Evolutionary conservation across 2,329 filamentous ascomycete genomes (phyloP).

Genomic region (Geosmithia flava): DNA sequence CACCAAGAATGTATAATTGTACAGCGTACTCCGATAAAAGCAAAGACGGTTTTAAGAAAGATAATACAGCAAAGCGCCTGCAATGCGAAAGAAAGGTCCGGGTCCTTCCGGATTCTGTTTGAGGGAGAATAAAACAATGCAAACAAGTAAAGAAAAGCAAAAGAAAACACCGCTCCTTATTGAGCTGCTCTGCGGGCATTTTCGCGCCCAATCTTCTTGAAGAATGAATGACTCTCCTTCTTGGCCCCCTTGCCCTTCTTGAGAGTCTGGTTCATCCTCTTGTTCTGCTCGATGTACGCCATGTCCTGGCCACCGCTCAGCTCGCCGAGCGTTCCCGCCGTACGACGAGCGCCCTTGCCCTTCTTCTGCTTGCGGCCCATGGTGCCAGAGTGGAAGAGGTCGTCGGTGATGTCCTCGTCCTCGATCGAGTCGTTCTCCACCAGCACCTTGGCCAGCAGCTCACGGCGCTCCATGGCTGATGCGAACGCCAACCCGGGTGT

Average conservation of each 20-base stretch:
- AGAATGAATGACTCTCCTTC: conserved; percentile 25
- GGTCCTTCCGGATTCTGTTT: too few relatives aligned
- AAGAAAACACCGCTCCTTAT: neutral
- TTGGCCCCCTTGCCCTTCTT: conserved; percentile 22
- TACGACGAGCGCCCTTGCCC: conserved; percentile 55
- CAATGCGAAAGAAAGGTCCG: too few relatives aligned
- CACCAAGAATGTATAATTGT: too few relatives aligned
- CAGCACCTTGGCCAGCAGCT: conserved; percentile 79
- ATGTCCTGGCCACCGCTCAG: conserved; percentile 89
- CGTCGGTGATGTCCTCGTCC: conserved; percentile 50
- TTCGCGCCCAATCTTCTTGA: conserved; percentile 29
- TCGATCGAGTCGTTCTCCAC: conserved; percentile 73
- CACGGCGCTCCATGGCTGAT: conserved; percentile 66
- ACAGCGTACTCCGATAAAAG: too few relatives aligned
- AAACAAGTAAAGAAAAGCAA: neutral
- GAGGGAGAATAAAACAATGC: too few relatives aligned
- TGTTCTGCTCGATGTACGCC: conserved; percentile 86
- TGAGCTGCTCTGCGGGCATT: conserved; percentile 22
- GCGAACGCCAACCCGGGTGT: conserved; percentile 71
- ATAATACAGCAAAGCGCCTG: too few relatives aligned
- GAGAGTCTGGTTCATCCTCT: conserved; percentile 43
- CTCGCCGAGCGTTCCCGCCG: conserved; percentile 74
- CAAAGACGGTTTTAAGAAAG: too few relatives aligned
- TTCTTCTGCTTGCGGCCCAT: conserved; percentile 31
- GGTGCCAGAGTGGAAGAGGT: conserved; percentile 25